These are phyloP conservation scores for Phytophthora syringae DNA, from an alignment of 352 stramenopile species.

Conservation along the genomic window DNA sequence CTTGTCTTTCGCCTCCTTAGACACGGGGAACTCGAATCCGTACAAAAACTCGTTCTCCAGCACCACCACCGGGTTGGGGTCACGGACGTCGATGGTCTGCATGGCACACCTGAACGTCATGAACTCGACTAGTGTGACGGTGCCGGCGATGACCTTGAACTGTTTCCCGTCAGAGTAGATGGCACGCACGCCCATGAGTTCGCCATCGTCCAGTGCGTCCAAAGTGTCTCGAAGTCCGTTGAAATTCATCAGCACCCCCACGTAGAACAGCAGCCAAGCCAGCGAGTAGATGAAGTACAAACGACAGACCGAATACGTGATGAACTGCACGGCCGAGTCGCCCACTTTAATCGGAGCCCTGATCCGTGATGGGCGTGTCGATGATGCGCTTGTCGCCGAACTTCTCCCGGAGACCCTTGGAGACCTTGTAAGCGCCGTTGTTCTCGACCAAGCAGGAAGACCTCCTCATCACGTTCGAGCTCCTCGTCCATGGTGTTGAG, in stretches of 20 bases:
- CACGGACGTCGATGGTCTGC: slow-evolving; percentile 99
- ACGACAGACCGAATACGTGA: slow-evolving; percentile 71
- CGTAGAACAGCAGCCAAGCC: slow-evolving; percentile 58
- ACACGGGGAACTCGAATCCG: slow-evolving; percentile 97
- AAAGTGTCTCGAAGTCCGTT: slow-evolving; percentile 54
- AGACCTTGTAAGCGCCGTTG: slow-evolving; percentile 99
- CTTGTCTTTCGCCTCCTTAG: slow-evolving; percentile 95
- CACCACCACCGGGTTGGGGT: slow-evolving; percentile 99
- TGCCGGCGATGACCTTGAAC: slow-evolving; percentile 93
- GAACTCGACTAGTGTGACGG: slow-evolving; percentile 98
- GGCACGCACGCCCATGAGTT: slow-evolving; percentile 57
- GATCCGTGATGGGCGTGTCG: slow-evolving; percentile 99
- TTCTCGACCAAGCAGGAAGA: slow-evolving; percentile 99
- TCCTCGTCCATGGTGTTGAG: slow-evolving; percentile 99
- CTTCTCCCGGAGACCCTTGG: slow-evolving; percentile 98
- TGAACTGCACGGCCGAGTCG: slow-evolving; percentile 73
- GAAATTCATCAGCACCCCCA: slow-evolving; percentile 59
- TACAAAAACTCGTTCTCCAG: slow-evolving; percentile 99
- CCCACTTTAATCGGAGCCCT: slow-evolving; percentile 83
- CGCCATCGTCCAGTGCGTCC: slow-evolving; percentile 52
- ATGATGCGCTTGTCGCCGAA: slow-evolving; percentile 99
- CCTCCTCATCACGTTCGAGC: slow-evolving; percentile 95
- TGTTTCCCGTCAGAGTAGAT: slow-evolving; percentile 51
- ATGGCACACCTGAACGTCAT: slow-evolving; percentile 99
- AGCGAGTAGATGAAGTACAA: slow-evolving; percentile 72